Base-by-base conservation (phyloP, 768 basidiomycete genomes). In the Trametes cubensis region DNA sequence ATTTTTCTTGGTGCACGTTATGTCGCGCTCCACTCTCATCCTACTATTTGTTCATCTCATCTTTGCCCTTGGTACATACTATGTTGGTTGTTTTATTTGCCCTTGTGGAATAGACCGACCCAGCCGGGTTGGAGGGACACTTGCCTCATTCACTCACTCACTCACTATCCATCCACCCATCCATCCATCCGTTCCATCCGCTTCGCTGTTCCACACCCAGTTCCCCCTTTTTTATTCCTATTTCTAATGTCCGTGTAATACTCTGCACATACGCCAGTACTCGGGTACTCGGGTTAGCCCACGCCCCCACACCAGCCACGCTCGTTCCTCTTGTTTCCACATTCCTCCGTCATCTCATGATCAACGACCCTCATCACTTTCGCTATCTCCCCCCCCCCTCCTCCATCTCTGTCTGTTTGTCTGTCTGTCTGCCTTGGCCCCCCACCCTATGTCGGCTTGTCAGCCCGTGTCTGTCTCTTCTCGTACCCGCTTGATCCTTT, bases 201-300 rank as follows among this genome's bases (percentile, higher is more conserved):
- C 28, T 38, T 30, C 28, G 55, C 30, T 39, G 14, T 55, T 51
- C n/a, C 20, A 47, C 38, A 54, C 59, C 46, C 41, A 48, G 42
- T 47, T 59, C 60, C 47, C 53, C 48, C 23, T 59, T 50, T 58
- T 71, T 73, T 66, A 69, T 72, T 62, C 66, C 70, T 72, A 70
- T 73, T 69, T 58, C 51, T 74, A 69, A 62, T 70, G 65, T 61
- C 53, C 55, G 42, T 58, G 69, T 72, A 70, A 71, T 64, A 66
- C 66, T 66, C 76, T 72, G 45, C 45, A 46, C 45, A 46, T 46
- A 6, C 10, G 34, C 10, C 34, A 5, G 34, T 34, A 34, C 34
- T 34, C 6, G 34, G 42, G 42, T 13, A n/a, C 18, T n/a, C n/a
- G n/a, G n/a, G n/a, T n/a, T n/a, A n/a, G n/a, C n/a, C n/a, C n/a